A percentile compares a stretch with the other conserved stretches of the same genome.
These are phyloP conservation scores for Arthromyces matolae DNA, from an alignment of 768 basidiomycete species.

Conservation along the genomic window DNA sequence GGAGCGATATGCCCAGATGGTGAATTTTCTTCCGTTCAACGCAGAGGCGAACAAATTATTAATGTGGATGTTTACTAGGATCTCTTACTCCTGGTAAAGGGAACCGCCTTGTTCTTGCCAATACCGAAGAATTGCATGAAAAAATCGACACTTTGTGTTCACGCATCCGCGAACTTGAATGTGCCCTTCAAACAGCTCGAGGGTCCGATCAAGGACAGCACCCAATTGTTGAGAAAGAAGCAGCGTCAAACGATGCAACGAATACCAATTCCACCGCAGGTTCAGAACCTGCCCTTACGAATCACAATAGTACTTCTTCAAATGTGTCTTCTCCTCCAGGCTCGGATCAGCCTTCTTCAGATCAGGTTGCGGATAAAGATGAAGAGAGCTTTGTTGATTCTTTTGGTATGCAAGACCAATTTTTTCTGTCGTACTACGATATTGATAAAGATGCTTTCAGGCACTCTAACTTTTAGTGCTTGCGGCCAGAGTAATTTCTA, in stretches of 20 bases:
- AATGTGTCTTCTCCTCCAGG: not conserved
- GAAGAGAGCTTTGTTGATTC: slow-evolving; percentile 45
- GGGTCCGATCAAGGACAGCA: slow-evolving; percentile 49
- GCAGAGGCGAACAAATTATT: too few species aligned
- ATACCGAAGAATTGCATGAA: slow-evolving; percentile 68
- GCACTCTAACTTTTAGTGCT: slow-evolving; percentile 55
- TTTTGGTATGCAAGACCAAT: slow-evolving; percentile 33
- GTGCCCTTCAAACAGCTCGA: slow-evolving; percentile 49
- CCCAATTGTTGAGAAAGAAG: slow-evolving; percentile 35
- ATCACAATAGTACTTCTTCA: not conserved
- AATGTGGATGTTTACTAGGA: too few species aligned
- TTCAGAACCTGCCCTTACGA: too few species aligned
- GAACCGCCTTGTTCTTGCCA: slow-evolving; percentile 60
- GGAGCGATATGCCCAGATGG: slow-evolving; percentile 77
- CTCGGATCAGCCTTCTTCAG: not conserved
- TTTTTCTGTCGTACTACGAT: not conserved
- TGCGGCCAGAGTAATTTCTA: slow-evolving; percentile 54
- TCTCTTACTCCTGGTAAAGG: slow-evolving; percentile 56
- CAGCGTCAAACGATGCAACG: slow-evolving; percentile 9
- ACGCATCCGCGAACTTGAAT: slow-evolving; percentile 62
- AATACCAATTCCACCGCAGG: too few species aligned
- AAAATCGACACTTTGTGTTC: slow-evolving; percentile 51
- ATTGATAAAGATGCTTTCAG: slow-evolving; percentile 33
- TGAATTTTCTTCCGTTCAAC: too few species aligned
- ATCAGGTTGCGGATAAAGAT: slow-evolving; percentile 22